Base-by-base conservation (phyloP, 768 basidiomycete genomes). In the Leccinum barrowsii region DNA sequence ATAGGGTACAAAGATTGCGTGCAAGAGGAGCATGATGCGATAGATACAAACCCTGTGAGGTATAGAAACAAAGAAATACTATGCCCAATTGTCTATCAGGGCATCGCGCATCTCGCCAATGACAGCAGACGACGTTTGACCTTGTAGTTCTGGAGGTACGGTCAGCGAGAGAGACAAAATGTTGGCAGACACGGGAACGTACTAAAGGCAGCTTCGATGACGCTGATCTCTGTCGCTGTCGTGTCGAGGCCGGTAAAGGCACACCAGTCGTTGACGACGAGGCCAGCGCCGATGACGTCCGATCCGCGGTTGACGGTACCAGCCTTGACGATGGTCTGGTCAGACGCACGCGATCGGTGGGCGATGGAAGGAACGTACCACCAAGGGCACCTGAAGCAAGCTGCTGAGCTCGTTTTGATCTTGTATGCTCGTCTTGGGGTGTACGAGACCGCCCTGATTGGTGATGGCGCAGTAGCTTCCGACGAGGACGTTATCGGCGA, bases 261-360 rank as follows among this genome's bases (percentile, higher is more conserved):
- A 77, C 92, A 93, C 97, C 97, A 98, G 73, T 98, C 97, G 68
- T 99, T 99, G 57, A 98, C 97, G 56, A 99, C 94, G 34, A 98
- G 81, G 30, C 97, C 97, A 8, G 96, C 97, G 30, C 97, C 97
- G 63, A 99, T 87, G 37, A 98, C 94, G 67, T 98, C 97, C 50
- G 94, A 97, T 67, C 97, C 97, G 70, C 97, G 88, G 75, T 98
- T 99, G 59, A 99, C 94, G 3, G 97, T 98, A 22, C 97, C 97
- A 52, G 97, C 94, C 94, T 96, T 19, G 12, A 61, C 4, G 51
- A 4, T 7, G 42, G 35, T 59, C 37, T 7, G 42, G 42, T 59
- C 37, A 64, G 58, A 55, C 13, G 12, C 10, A 32, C 3, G 13
- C 1, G 5, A 48, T 35, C 21, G 7, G 34, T 11, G 2, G 60